Evolutionary conservation across 2,329 filamentous ascomycete genomes (phyloP), one percentile per base, ranked within the genome.

Genomic region (Apiospora saccharicola): DNA sequence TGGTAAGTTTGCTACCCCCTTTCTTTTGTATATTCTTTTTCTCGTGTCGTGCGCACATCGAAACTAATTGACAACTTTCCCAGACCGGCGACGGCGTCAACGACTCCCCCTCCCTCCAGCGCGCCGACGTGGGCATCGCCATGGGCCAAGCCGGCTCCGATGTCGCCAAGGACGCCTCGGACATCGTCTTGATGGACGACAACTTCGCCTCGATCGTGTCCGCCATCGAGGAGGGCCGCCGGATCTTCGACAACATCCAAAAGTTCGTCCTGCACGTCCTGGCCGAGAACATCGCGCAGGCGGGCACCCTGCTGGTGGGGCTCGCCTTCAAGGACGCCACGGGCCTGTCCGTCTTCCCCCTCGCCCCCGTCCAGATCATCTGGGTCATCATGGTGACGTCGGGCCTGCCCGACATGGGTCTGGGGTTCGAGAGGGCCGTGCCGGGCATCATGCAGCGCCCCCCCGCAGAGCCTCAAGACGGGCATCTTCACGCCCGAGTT

Each of bases 311-410:
- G 12, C 88, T 94, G 4, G 88, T 94, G 61, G 92, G 93, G 70
- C 87, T 94, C 1, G 90, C 85, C 0, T 94, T 94, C 84, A 93
- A 94, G 81, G 92, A 94, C 76, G 74, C 78, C 1, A 84, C 84
- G 16, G 84, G 87, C 0, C 84, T 93, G 19, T 94, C 92, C 0
- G 92, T 94, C 5, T 94, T 94, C 79, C 92, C 92, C 0, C 86
- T 94, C 2, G 86, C 91, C 0, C 92, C 92, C 0, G 90, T 94
- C n/a, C 90, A 94, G 76, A 93, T 94, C 75, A 86, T 95, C 68
- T 95, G 92, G 93, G 91, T 95, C 75, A 94, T 94, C 79, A 94
- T 94, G 91, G 88, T 93, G 70, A 95, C 92, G 0, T 93, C 91
- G 67, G 91, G 90, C 26, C 86, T 94, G 76, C 92, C 92, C 1